Percentiles rank a stretch among this genome's conserved stretches.
These are phyloP conservation scores for Backusella circina DNA, from an alignment of 192 early-diverging fungal genomes.

Conservation along the genomic window DNA sequence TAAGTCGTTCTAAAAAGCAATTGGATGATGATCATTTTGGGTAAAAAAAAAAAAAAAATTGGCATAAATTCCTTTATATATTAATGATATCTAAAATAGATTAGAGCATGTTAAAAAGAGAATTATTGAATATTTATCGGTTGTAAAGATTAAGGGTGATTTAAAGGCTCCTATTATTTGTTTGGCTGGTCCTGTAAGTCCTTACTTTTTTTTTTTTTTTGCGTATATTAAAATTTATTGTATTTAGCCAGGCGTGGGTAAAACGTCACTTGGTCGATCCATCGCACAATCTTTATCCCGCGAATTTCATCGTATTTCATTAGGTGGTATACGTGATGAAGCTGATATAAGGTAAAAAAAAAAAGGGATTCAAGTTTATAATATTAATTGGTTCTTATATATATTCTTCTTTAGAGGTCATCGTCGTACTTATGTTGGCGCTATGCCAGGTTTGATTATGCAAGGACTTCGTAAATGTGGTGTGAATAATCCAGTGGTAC, in stretches of 20 bases:
- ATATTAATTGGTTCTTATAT: neutral
- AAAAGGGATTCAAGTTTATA: neutral
- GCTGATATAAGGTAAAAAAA: slow-evolving; percentile 62
- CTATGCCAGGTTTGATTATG: slow-evolving; percentile 76
- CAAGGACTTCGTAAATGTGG: slow-evolving; percentile 67
- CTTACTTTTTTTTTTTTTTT: neutral
- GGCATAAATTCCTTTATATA: neutral
- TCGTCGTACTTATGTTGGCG: slow-evolving; percentile 83
- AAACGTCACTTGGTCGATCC: slow-evolving; percentile 79
- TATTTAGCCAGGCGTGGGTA: slow-evolving; percentile 58
- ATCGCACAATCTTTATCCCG: slow-evolving; percentile 74
- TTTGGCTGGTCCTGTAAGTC: slow-evolving; percentile 60
- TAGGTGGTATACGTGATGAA: slow-evolving; percentile 85
- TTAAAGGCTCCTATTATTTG: slow-evolving; percentile 78
- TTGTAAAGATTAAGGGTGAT: slow-evolving; percentile 70
- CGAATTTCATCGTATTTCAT: slow-evolving; percentile 77
- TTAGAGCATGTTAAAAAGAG: slow-evolving; percentile 78
- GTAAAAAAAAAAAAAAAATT: slow-evolving; percentile 7
- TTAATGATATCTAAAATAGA: slow-evolving; percentile 12
- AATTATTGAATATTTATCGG: slow-evolving; percentile 81
- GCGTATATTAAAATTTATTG: neutral
- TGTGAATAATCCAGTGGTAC: slow-evolving; percentile 75
- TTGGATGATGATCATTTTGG: slow-evolving; percentile 83
- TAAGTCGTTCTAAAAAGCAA: slow-evolving; percentile 56
- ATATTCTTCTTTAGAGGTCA: slow-evolving; percentile 56